phyloP scores from a whole-genome alignment of 345 rosid genomes.

The Aethionema arabicum region DNA sequence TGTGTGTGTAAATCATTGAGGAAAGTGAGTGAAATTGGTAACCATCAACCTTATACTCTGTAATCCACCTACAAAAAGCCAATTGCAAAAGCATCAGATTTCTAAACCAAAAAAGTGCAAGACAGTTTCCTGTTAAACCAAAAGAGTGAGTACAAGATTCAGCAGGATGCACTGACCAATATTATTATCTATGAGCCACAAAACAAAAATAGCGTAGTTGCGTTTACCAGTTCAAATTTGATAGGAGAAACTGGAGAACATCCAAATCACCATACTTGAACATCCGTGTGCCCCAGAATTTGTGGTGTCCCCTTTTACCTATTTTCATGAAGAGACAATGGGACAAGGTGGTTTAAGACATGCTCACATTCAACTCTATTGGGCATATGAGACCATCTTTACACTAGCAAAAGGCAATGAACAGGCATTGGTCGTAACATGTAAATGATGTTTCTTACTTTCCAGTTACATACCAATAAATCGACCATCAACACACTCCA shows the following conservation, averaged over 20 bases:
- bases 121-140: slow-evolving; percentile 17
- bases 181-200: slow-evolving; percentile 6
- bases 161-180: slow-evolving; percentile 1
- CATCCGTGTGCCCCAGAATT: slow-evolving; percentile 97
- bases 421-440: slow-evolving; percentile 17
- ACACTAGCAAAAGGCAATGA: slow-evolving; percentile 4
- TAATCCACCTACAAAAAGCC: slow-evolving; percentile 74
- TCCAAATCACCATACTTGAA: slow-evolving; percentile 90
- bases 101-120: slow-evolving; percentile 15
- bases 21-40: slow-evolving; percentile 95
- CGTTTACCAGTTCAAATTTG: slow-evolving; percentile 90
- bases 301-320: slow-evolving; percentile 98
- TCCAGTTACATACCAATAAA: slow-evolving; percentile 13
- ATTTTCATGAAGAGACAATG: slow-evolving; percentile 25
- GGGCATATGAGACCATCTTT: slow-evolving; percentile 15
- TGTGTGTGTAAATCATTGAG: slow-evolving; percentile 91
- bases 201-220: slow-evolving; percentile 5
- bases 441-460: slow-evolving; percentile 7
- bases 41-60: slow-evolving; percentile 87
- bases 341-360: slow-evolving; percentile 15
- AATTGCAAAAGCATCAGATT: slow-evolving; percentile 23
- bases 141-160: slow-evolving; percentile 9
- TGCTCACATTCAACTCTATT: slow-evolving; percentile 11
- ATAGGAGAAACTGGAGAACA: slow-evolving; percentile 84
- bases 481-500: slow-evolving; percentile 9